phyloP scores from a whole-genome alignment of 2,329 filamentous ascomycete species.

The Whalleya microplaca region DNA sequence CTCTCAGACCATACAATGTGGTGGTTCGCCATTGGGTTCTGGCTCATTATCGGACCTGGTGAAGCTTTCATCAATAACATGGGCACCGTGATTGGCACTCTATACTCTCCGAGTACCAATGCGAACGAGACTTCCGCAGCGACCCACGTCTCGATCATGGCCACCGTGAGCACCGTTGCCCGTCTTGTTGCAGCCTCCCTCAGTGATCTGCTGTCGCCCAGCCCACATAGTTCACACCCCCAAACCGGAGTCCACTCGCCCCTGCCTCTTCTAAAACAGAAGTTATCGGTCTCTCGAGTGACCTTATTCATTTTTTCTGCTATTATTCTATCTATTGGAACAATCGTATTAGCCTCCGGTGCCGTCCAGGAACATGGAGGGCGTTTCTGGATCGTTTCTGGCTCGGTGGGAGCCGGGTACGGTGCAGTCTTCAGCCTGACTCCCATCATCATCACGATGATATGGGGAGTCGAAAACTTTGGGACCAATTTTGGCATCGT shows the following conservation, averaged over 20 bases:
- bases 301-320: conserved; percentile 78
- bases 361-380: conserved; percentile 72
- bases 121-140: conserved; percentile 63
- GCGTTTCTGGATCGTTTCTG: conserved; percentile 84
- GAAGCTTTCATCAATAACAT: conserved; percentile 98
- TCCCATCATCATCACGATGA: conserved; percentile 92
- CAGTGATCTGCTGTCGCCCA: conserved; percentile 82
- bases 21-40: conserved; percentile 88
- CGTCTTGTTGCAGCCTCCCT: conserved; percentile 88
- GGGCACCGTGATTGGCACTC: conserved; percentile 87
- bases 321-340: conserved; percentile 72
- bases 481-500: conserved; percentile 98
- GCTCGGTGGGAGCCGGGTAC: conserved; percentile 86
- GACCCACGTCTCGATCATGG: conserved; percentile 92
- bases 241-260: conserved; percentile 46
- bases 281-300: conserved; percentile 73
- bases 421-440: conserved; percentile 88
- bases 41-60: conserved; percentile 91
- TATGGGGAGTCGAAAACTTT: conserved; percentile 99
- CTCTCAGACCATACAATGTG: conserved; percentile 92
- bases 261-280: conserved; percentile 39
- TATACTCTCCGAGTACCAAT: conserved; percentile 64
- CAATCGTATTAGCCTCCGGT: conserved; percentile 78
- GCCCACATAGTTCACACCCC: conserved; percentile 61
- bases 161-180: conserved; percentile 85